phyloP scores from a whole-genome alignment of 306 rosid genomes.

The Luffa acutangula region DNA sequence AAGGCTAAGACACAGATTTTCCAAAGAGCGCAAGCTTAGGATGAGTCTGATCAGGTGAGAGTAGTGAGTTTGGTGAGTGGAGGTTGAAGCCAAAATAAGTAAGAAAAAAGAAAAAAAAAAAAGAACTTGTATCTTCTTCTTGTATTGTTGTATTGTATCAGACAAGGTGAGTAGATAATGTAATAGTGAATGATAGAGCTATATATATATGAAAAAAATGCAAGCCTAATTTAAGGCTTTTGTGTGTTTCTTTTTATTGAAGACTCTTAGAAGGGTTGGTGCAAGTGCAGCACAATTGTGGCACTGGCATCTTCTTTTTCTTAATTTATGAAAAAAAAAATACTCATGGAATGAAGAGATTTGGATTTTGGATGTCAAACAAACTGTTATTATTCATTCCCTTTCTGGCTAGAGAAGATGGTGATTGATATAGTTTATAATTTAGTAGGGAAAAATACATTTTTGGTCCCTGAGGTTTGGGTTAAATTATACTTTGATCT shows the following conservation, averaged over 20 bases:
- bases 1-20: slow-evolving; percentile 60
- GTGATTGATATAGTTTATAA: not conserved
- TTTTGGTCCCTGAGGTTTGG: too few species aligned
- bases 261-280: not conserved
- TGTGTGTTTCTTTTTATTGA: not conserved
- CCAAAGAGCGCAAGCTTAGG: slow-evolving; percentile 94
- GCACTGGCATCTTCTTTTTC: not conserved
- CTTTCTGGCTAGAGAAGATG: not conserved
- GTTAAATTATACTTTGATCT: too few species aligned
- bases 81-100: slow-evolving; percentile 4
- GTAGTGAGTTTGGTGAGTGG: not conserved
- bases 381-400: not conserved
- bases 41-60: slow-evolving; percentile 26
- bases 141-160: slow-evolving; percentile 21
- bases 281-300: not conserved
- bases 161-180: slow-evolving; percentile 16
- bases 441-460: too few species aligned
- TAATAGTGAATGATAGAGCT: not conserved
- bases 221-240: not conserved
- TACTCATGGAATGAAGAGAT: not conserved
- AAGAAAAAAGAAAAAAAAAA: not conserved
- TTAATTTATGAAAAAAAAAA: not conserved
- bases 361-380: not conserved
- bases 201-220: not conserved
- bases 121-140: not conserved